Evolutionary conservation across 805 yeast genomes (phyloP).

Genomic region (Metschnikowia gelsemii): DNA sequence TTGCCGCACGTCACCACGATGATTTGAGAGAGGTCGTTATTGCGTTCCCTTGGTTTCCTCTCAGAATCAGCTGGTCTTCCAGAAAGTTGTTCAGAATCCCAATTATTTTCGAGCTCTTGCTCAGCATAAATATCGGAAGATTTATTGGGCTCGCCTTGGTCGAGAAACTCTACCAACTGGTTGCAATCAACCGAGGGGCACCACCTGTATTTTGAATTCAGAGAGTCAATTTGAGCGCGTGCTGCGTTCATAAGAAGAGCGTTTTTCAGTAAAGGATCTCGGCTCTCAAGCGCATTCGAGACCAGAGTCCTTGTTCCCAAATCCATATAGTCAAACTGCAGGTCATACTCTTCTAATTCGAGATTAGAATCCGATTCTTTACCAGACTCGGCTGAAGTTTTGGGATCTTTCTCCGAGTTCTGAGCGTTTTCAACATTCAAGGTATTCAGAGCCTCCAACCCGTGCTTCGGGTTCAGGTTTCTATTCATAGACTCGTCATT

Average conservation of each 20-base stretch:
- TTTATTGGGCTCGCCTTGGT: slow-evolving; percentile 7
- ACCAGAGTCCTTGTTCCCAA: too few species aligned
- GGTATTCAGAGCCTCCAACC: too few species aligned
- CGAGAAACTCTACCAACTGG: slow-evolving; percentile 46
- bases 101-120: too few species aligned
- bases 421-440: too few species aligned
- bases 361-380: not conserved
- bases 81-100: too few species aligned
- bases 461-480: too few species aligned
- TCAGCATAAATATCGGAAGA: too few species aligned
- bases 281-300: not conserved
- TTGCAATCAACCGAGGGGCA: slow-evolving; percentile 87
- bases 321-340: slow-evolving; percentile 10
- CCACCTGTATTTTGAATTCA: slow-evolving; percentile 54
- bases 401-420: too few species aligned
- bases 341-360: slow-evolving; percentile 12
- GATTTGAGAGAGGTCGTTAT: slow-evolving; percentile 28
- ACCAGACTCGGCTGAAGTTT: not conserved
- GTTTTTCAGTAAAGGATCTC: slow-evolving; percentile 13
- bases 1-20: slow-evolving; percentile 71
- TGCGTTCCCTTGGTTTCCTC: slow-evolving; percentile 21
- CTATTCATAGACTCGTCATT: too few species aligned
- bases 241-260: slow-evolving; percentile 17
- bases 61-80: too few species aligned
- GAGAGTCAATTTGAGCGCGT: slow-evolving; percentile 13